These are phyloP conservation scores for Diaporthe eres DNA, from an alignment of 2,329 filamentous ascomycete species.

Conservation along the genomic window DNA sequence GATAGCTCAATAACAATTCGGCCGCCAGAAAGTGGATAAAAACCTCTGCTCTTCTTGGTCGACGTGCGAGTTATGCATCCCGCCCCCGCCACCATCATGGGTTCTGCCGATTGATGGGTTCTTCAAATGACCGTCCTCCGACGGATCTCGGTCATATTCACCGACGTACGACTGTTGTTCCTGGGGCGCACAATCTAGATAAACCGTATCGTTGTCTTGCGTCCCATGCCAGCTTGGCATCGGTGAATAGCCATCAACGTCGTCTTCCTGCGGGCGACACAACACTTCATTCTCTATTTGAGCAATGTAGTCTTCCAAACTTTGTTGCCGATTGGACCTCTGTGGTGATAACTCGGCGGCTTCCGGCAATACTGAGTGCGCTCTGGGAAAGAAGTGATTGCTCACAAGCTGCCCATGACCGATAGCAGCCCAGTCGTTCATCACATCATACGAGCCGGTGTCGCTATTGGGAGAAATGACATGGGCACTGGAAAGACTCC, in stretches of 20 bases:
- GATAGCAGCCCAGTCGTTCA: not conserved
- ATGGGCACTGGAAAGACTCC: not conserved
- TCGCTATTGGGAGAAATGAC: not conserved
- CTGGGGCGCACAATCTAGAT: not conserved
- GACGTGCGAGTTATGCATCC: not conserved
- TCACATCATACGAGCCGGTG: not conserved
- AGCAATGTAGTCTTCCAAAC: constrained; percentile 34
- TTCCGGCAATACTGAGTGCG: not conserved
- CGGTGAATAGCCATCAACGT: not conserved
- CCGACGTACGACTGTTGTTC: not conserved
- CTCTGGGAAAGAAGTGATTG: not conserved
- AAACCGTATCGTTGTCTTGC: not conserved
- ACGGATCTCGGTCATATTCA: not conserved
- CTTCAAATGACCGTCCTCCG: not conserved
- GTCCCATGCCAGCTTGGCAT: not conserved
- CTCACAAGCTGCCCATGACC: not conserved
- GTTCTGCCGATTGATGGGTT: not conserved
- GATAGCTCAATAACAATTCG: constrained; percentile 23
- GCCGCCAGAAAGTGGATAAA: constrained; percentile 37
- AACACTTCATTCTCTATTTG: constrained; percentile 28
- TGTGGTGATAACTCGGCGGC: not conserved
- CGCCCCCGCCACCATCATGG: not conserved
- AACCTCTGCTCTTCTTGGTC: constrained; percentile 39
- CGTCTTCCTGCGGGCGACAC: not conserved
- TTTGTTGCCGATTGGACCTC: not conserved